Evolutionary conservation across 352 stramenopile genomes (phyloP), one percentile per base, ranked within the genome.

Genomic region (Thraustochytrium striatum): DNA sequence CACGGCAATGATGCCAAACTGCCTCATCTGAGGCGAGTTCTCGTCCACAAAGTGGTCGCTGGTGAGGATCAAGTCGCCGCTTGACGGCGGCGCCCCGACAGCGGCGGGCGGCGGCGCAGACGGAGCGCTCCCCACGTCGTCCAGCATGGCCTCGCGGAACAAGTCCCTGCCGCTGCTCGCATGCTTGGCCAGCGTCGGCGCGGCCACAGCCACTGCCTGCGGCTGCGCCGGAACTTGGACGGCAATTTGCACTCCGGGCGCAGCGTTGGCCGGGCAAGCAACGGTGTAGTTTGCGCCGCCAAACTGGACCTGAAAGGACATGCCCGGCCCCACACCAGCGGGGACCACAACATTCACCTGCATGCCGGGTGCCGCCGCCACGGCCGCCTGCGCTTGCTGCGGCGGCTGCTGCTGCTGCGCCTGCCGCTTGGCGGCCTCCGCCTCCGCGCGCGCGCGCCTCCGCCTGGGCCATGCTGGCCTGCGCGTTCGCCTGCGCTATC

Each of bases 1-100:
- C 2, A 75, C 25, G 52, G 32, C 50, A 2, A 75, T 61, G 30
- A 75, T 75, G 65, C 52, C 52, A 7, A 70, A 75, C 30, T 75
- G 65, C 21, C 35, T 21, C 65, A 75, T 75, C 36, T 62, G 44
- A 9, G 65, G 59, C 59, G 5, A 47, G 1, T 70, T 41, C 52
- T 75, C 65, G 36, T 75, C 65, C 32, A 75, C 52, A 2, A 62
- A 19, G 43, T 75, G 65, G 30, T 75, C 41, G 21, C 19, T 28
- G 11, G 39, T 50, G 19, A 75, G 50, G 0, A 75, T 43, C 7
- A 75, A 43, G 25, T 72, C 11, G n/a, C n/a, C n/a, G n/a, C n/a
- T n/a, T n/a, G n/a, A n/a, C n/a, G n/a, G n/a, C 13, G 32, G 5
- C 1, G 50, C 19, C 44, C 11, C 65, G 1, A 0, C 13, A 19